Conservation (phyloP, 192 early-diverging fungal genomes). For the Haplosporangium gracile region DNA sequence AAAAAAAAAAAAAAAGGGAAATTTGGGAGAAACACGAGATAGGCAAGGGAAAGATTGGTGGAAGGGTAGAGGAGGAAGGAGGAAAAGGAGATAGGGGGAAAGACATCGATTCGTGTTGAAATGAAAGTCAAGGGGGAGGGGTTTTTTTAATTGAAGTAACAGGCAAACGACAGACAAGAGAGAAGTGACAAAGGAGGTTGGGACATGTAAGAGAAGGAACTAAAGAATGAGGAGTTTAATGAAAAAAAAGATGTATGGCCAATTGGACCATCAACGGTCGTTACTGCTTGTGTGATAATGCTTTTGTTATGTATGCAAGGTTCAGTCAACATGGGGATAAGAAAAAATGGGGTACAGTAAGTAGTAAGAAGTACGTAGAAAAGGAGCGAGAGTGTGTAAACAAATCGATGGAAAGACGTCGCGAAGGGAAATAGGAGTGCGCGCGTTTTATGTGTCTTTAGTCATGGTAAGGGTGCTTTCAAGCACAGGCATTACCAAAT, state of each 20-base stretch:
- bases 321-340: neutral
- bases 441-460: neutral
- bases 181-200: neutral
- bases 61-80: neutral
- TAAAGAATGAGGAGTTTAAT: neutral
- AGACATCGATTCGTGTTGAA: neutral
- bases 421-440: neutral
- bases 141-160: neutral
- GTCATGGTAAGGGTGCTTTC: neutral
- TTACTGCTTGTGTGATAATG: neutral
- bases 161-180: neutral
- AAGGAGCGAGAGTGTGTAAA: neutral
- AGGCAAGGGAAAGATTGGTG: neutral
- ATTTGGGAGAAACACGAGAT: neutral
- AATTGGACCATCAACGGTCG: constrained; percentile 7
- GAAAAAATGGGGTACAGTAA: neutral
- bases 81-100: neutral
- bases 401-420: neutral
- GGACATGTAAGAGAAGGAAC: neutral
- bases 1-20: neutral
- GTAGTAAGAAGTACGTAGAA: neutral
- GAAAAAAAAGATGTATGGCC: neutral
- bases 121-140: neutral
- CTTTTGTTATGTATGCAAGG: neutral
- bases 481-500: neutral